Percentiles rank a stretch among this genome's conserved stretches.
Conservation (phyloP, 179 eudicot species). For the Silene noctiflora region DNA sequence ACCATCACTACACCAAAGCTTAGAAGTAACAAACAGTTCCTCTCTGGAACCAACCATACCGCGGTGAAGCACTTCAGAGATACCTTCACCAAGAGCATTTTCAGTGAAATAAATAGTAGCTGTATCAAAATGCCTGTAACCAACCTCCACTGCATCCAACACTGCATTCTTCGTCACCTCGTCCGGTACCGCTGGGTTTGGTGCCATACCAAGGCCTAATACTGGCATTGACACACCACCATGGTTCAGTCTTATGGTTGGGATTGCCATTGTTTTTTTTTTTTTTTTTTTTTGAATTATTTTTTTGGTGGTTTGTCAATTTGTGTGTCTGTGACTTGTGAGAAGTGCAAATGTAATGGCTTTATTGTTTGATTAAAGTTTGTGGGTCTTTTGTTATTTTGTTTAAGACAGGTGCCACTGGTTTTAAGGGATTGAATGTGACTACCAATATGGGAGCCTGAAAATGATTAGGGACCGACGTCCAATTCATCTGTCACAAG, state of each 20-base stretch:
- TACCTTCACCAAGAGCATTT: conserved; percentile 40
- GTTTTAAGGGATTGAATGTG: conserved; percentile 10
- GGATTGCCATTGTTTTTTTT: conserved; percentile 22
- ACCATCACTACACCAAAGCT: conserved; percentile 40
- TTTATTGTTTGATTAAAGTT: conserved; percentile 3
- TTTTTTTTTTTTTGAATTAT: not conserved
- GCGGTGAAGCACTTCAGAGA: conserved; percentile 27
- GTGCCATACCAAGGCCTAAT: conserved; percentile 41
- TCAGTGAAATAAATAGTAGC: conserved; percentile 37
- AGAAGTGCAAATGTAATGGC: not conserved
- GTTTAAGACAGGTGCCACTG: conserved; percentile 6
- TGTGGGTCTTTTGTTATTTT: conserved; percentile 19
- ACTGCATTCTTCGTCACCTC: conserved; percentile 30
- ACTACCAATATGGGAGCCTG: conserved; percentile 4
- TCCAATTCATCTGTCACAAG: no score
- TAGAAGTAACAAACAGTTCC: conserved; percentile 41
- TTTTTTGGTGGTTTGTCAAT: not conserved
- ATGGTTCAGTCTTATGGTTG: conserved; percentile 32
- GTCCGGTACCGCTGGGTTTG: conserved; percentile 34
- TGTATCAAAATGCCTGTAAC: conserved; percentile 43
- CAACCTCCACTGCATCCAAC: conserved; percentile 32
- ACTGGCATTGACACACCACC: conserved; percentile 39
- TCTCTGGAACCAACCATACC: conserved; percentile 38
- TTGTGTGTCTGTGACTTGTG: conserved; percentile 1
- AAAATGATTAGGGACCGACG: conserved; percentile 7